Conservation (phyloP, 306 rosid genomes). For the Vachellia pachyceras region DNA sequence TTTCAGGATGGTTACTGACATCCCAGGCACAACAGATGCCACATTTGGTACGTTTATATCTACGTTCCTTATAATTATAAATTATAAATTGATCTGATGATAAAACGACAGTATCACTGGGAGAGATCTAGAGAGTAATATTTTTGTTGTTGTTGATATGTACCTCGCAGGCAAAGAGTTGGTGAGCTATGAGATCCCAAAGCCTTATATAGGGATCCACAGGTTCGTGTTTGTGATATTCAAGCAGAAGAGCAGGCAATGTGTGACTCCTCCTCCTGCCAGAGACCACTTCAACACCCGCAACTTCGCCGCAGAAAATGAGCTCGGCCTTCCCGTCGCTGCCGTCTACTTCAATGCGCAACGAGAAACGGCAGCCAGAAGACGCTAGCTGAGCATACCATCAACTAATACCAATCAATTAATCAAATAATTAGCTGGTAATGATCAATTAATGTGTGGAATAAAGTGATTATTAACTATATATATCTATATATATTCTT, state of each 20-base stretch:
- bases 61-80: background rate
- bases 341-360: slow-evolving; percentile 96
- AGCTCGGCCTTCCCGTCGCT: slow-evolving; percentile 86
- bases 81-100: background rate
- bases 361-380: slow-evolving; percentile 86
- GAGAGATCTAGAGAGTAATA: slow-evolving; percentile 1
- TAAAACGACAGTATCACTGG: background rate
- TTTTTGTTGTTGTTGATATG: background rate
- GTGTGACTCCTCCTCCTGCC: slow-evolving; percentile 62
- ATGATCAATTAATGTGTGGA: background rate
- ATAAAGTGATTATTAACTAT: background rate
- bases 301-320: slow-evolving; percentile 69
- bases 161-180: slow-evolving; percentile 65
- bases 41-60: slow-evolving; percentile 73
- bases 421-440: background rate
- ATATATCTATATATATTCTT: background rate
- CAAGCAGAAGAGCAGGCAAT: slow-evolving; percentile 73
- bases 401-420: background rate
- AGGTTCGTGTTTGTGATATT: slow-evolving; percentile 95
- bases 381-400: slow-evolving; percentile 45
- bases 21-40: slow-evolving; percentile 97
- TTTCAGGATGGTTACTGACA: slow-evolving; percentile 93
- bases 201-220: slow-evolving; percentile 91
- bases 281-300: slow-evolving; percentile 85
- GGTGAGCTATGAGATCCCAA: slow-evolving; percentile 89